phyloP scores from a whole-genome alignment of 2,329 filamentous ascomycete genomes.

The Aspergillus oerlinghausenensis region DNA sequence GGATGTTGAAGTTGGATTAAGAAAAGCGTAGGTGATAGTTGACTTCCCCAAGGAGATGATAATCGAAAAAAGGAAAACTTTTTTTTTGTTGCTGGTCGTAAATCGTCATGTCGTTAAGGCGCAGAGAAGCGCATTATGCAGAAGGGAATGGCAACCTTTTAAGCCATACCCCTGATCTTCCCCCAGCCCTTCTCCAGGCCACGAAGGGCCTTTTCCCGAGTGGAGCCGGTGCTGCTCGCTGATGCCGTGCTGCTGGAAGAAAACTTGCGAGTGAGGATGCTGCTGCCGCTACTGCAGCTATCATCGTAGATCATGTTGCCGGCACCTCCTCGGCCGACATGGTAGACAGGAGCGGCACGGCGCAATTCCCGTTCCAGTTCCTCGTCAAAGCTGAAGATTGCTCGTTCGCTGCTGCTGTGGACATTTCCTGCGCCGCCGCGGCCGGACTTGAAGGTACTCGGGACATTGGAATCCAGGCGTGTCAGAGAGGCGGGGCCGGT shows the following conservation, averaged over 20 bases:
- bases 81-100: background rate
- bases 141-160: conserved; percentile 8
- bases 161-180: conserved; percentile 35
- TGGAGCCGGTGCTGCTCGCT: conserved; percentile 32
- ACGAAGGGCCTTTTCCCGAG: conserved; percentile 32
- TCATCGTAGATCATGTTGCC: conserved; percentile 47
- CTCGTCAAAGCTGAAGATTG: conserved; percentile 65
- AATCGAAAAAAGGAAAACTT: background rate
- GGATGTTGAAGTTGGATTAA: background rate
- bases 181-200: conserved; percentile 39
- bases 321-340: conserved; percentile 58
- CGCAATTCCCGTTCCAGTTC: conserved; percentile 56
- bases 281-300: conserved; percentile 19
- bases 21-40: background rate
- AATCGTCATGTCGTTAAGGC: conserved; percentile 21
- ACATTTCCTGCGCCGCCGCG: conserved; percentile 56
- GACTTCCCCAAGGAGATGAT: background rate
- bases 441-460: conserved; percentile 42
- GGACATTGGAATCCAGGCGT: conserved; percentile 43
- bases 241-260: conserved; percentile 33
- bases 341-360: conserved; percentile 57
- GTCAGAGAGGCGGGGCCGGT: conserved; percentile 48
- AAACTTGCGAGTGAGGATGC: conserved; percentile 31
- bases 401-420: conserved; percentile 49
- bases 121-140: background rate